Evolutionary conservation across 331 rosid genomes (phyloP).

Genomic region (Cydonia oblonga): DNA sequence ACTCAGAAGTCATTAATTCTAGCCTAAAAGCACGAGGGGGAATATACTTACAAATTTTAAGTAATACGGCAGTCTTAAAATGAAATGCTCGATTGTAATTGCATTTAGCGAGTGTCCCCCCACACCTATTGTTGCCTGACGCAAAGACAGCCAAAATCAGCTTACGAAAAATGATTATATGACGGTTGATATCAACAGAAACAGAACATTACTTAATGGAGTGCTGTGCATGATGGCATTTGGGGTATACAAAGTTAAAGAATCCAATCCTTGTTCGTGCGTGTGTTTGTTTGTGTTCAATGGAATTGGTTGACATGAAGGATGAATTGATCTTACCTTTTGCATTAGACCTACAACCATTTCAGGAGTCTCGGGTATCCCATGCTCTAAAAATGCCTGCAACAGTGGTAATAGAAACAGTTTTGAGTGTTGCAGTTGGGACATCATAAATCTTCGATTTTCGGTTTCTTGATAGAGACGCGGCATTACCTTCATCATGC

Average conservation of each 20-base stretch:
- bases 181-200: background rate
- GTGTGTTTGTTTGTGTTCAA: background rate
- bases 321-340: conserved; percentile 44
- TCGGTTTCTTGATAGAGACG: background rate
- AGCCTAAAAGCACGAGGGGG: background rate
- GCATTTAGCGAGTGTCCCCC: conserved; percentile 91
- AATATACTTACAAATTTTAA: conserved; percentile 68
- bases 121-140: conserved; percentile 73
- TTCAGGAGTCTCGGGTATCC: conserved; percentile 86
- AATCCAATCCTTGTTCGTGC: background rate
- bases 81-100: conserved; percentile 88
- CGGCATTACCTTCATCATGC: conserved; percentile 67
- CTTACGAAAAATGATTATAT: background rate
- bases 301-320: background rate
- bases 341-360: conserved; percentile 92
- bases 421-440: background rate
- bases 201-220: background rate
- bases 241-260: background rate
- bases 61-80: conserved; percentile 89
- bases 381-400: conserved; percentile 76
- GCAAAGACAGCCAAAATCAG: conserved; percentile 10
- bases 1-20: background rate
- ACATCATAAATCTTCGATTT: background rate
- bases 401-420: conserved; percentile 6
- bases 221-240: background rate